phyloP scores from a whole-genome alignment of 1,284 basidiomycete species.

The Tilletia caries region DNA sequence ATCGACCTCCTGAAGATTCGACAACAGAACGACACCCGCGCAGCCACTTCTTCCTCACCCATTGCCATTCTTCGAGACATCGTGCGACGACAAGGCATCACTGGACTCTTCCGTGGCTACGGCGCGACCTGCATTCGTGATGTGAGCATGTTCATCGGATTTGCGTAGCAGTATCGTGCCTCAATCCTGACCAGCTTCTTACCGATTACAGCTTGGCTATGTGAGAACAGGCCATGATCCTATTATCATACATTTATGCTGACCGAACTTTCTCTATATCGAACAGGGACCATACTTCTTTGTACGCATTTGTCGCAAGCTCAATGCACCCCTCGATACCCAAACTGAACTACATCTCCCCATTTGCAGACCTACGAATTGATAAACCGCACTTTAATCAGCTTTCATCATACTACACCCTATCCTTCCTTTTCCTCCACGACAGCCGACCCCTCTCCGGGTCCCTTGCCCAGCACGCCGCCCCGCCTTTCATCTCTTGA shows the following conservation, averaged over 20 bases:
- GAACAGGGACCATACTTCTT: conserved; percentile 46
- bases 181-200: conserved; percentile 4
- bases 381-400: conserved; percentile 27
- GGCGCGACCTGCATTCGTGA: conserved; percentile 39
- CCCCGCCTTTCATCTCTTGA: conserved; percentile 19
- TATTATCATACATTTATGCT: neutral
- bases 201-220: conserved; percentile 14
- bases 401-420: neutral
- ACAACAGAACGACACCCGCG: conserved; percentile 34
- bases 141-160: conserved; percentile 10
- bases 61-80: conserved; percentile 22
- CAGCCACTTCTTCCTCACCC: neutral
- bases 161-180: neutral
- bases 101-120: conserved; percentile 37
- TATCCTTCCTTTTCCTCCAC: neutral
- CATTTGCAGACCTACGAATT: conserved; percentile 28
- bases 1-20: conserved; percentile 49
- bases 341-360: too few species aligned
- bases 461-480: neutral
- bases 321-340: too few species aligned
- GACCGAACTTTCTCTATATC: conserved; percentile 11
- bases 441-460: neutral
- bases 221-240: neutral
- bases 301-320: neutral
- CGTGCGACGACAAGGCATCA: conserved; percentile 23